Evolutionary conservation across 345 rosid genomes (phyloP), one percentile per base, ranked within the genome.

Genomic region (Citrus unshiu): DNA sequence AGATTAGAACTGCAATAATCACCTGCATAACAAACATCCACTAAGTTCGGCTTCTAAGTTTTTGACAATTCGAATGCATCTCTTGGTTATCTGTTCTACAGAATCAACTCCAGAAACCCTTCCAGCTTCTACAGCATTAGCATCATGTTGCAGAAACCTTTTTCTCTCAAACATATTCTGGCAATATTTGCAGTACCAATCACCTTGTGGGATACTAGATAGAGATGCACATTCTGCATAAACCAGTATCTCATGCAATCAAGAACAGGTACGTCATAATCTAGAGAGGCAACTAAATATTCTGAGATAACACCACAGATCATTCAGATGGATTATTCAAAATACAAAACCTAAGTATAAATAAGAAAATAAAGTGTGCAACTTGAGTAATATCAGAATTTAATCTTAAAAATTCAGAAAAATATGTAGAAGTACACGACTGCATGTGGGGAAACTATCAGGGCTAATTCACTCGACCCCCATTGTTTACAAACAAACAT

Each of bases 1-100:
- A 78, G 32, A 78, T 71, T 54, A 71, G 37, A 18, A 80, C 49
- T 34, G 73, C 46, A 81, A 79, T 10, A 25, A 37, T 80, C 81
- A 95, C 99, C 98, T 88, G 97, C 99, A 97, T 69, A 93, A 82
- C 10, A 89, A 91, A 85, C 99, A 97, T 84, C 98, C 99, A 83
- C 89, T 88, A 80, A 88, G 85, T 82, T 91, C 98, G 68, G 88
- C 83, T 79, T 92, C 98, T 30, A 91, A 66, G 81, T 85, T 90
- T 82, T 86, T 91, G 73, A 96, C 98, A 71, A 96, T 90, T 51
- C 98, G 97, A 81, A 96, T 93, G 87, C 98, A 94, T 86, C 97
- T 88, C 80, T 85, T 88, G 76, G 92, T 85, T 84, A 93, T 92
- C 77, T 92, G 92, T 69, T 93, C 95, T 77, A 89, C 86, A 74